Evolutionary conservation across 2,329 filamentous ascomycete genomes (phyloP).

Genomic region (Fusarium equiseti): DNA sequence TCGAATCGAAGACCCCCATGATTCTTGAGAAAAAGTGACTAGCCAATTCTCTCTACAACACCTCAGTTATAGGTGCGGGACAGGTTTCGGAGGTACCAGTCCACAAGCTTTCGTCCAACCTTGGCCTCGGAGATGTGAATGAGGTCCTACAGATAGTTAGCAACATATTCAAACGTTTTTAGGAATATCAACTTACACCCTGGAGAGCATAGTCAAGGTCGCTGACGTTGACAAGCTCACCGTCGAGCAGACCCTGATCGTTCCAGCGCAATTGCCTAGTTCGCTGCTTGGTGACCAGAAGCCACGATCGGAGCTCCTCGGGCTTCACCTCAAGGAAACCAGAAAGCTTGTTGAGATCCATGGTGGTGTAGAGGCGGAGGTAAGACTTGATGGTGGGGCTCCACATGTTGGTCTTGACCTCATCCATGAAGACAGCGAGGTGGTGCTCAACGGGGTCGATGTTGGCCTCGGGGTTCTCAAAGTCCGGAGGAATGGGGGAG

Average conservation of each 20-base stretch:
- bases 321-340: conserved; percentile 97
- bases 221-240: conserved; percentile 91
- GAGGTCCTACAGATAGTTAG: conserved; percentile 72
- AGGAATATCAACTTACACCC: conserved; percentile 71
- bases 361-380: conserved; percentile 98
- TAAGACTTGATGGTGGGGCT: conserved; percentile 98
- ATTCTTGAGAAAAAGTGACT: conserved; percentile 43
- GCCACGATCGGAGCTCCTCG: conserved; percentile 93
- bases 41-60: conserved; percentile 42
- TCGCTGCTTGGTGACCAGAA: conserved; percentile 98
- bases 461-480: conserved; percentile 96
- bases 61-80: conserved; percentile 84
- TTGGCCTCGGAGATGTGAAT: conserved; percentile 99
- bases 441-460: conserved; percentile 98
- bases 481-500: conserved; percentile 95
- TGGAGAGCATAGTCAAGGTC: conserved; percentile 98
- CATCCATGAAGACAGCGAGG: conserved; percentile 97
- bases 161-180: not conserved
- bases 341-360: conserved; percentile 98
- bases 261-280: conserved; percentile 96
- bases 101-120: conserved; percentile 95
- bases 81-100: conserved; percentile 99
- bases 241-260: conserved; percentile 87
- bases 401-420: conserved; percentile 99
- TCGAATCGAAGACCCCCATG: conserved; percentile 31